Evolutionary conservation across 169 alveolate species (phyloP).

Genomic region (Prorocentrum cordatum): DNA sequence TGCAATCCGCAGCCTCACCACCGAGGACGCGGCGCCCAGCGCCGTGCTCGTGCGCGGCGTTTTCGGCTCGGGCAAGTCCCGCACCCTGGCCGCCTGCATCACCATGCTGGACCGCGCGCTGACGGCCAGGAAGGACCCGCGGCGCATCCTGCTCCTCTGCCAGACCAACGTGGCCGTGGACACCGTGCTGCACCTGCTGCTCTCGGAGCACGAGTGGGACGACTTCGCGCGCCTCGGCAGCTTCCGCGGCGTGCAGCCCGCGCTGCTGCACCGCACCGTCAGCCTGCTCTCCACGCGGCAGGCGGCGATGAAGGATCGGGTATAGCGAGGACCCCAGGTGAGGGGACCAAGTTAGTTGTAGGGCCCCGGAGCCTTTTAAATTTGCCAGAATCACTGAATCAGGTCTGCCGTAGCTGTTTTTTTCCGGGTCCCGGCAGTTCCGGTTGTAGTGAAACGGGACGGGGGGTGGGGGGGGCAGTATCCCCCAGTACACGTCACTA

Average conservation of each 20-base stretch:
- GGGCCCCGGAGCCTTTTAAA: no score
- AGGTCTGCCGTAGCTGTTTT: no score
- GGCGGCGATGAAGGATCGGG: background rate
- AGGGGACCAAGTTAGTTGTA: no score
- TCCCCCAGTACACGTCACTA: no score
- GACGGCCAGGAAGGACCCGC: conserved; percentile 1
- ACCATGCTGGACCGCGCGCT: background rate
- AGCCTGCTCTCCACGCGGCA: background rate
- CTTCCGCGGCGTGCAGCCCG: background rate
- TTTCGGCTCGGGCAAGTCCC: no score
- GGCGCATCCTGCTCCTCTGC: conserved; percentile 19
- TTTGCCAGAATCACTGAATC: no score
- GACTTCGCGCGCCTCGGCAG: conserved; percentile 36
- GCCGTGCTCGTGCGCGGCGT: no score
- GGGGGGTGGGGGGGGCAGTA: no score
- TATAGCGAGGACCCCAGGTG: background rate
- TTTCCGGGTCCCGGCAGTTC: no score
- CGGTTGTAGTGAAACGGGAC: no score
- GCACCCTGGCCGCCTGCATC: background rate
- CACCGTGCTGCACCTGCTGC: background rate
- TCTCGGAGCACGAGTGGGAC: background rate
- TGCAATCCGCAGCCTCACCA: no score
- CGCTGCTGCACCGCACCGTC: background rate
- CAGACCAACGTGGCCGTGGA: conserved; percentile 61
- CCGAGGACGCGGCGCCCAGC: no score